A percentile compares a stretch with the other conserved stretches of the same genome.
phyloP scores from a whole-genome alignment of 257 asterid species.

The Jacaranda copaia region DNA sequence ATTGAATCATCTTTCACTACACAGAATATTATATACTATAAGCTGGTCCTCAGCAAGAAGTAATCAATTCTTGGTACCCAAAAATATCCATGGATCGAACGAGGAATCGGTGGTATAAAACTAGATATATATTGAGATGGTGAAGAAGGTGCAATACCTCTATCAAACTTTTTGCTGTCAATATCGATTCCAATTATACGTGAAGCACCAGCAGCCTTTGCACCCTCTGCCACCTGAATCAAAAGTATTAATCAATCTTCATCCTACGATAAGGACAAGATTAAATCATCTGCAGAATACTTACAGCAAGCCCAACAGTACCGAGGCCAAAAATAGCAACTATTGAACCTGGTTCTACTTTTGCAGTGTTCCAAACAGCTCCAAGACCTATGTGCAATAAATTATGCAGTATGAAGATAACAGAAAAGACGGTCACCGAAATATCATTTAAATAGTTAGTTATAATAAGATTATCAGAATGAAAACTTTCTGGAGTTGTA shows the following conservation, averaged over 20 bases:
- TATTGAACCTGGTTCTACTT: slow-evolving; percentile 91
- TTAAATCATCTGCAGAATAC: slow-evolving; percentile 43
- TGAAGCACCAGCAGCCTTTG: slow-evolving; percentile 98
- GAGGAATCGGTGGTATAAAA: not conserved
- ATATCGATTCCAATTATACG: slow-evolving; percentile 93
- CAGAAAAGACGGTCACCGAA: not conserved
- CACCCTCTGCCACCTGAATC: slow-evolving; percentile 97
- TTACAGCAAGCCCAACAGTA: slow-evolving; percentile 96
- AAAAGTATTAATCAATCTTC: slow-evolving; percentile 32
- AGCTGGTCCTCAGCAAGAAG: not conserved
- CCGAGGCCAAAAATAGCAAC: slow-evolving; percentile 99
- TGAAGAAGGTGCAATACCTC: slow-evolving; percentile 49
- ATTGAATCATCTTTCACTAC: not conserved
- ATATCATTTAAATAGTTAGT: not conserved
- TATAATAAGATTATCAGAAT: not conserved
- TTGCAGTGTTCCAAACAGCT: slow-evolving; percentile 99
- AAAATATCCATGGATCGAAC: not conserved
- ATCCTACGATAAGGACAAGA: slow-evolving; percentile 12
- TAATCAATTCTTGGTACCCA: not conserved
- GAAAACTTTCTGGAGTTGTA: not conserved
- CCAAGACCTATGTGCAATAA: slow-evolving; percentile 80
- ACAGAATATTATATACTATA: not conserved
- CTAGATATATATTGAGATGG: slow-evolving; percentile 16
- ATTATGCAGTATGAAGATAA: slow-evolving; percentile 17
- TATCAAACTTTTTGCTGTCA: slow-evolving; percentile 82